Evolutionary conservation across 352 stramenopile genomes (phyloP).

Genomic region (Globisporangium recalcitrans): DNA sequence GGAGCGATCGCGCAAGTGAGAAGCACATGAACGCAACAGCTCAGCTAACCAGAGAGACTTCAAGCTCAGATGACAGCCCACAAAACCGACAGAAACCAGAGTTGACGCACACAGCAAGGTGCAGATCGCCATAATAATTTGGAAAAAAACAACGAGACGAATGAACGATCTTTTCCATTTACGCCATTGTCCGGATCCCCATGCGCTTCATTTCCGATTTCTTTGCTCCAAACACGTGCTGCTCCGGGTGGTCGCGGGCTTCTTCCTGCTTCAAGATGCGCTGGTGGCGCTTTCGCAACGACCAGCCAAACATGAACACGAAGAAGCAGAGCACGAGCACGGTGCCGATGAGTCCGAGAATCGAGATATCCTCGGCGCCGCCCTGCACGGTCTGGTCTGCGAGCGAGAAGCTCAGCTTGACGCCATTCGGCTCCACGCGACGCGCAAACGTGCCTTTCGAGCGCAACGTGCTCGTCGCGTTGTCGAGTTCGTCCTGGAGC

Average conservation of each 20-base stretch:
- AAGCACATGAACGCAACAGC: background rate
- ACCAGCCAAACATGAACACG: slow-evolving; percentile 55
- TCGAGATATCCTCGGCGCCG: slow-evolving; percentile 61
- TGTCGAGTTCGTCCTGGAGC: slow-evolving; percentile 46
- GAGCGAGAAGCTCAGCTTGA: slow-evolving; percentile 67
- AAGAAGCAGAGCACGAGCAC: slow-evolving; percentile 54
- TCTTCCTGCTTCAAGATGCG: slow-evolving; percentile 30
- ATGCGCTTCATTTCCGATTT: slow-evolving; percentile 56
- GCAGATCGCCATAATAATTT: slow-evolving; percentile 3
- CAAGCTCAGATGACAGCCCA: background rate
- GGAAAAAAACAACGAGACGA: slow-evolving; percentile 9
- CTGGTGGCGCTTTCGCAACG: slow-evolving; percentile 49
- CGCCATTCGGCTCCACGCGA: slow-evolving; percentile 46
- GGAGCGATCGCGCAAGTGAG: slow-evolving; percentile 63
- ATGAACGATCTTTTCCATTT: slow-evolving; percentile 7
- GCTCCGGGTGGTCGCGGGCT: slow-evolving; percentile 11
- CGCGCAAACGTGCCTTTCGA: slow-evolving; percentile 64
- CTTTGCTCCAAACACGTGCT: slow-evolving; percentile 18
- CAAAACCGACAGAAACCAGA: background rate
- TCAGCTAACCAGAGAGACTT: background rate
- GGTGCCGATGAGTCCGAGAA: slow-evolving; percentile 52
- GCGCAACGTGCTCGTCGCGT: slow-evolving; percentile 52
- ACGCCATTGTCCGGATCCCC: slow-evolving; percentile 55
- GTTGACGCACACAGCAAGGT: background rate
- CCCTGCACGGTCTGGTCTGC: slow-evolving; percentile 55